A percentile compares a stretch with the other conserved stretches of the same genome.
Evolutionary conservation across 495 filamentous ascomycete species (phyloP).

Genomic region (Cercophora sp.): DNA sequence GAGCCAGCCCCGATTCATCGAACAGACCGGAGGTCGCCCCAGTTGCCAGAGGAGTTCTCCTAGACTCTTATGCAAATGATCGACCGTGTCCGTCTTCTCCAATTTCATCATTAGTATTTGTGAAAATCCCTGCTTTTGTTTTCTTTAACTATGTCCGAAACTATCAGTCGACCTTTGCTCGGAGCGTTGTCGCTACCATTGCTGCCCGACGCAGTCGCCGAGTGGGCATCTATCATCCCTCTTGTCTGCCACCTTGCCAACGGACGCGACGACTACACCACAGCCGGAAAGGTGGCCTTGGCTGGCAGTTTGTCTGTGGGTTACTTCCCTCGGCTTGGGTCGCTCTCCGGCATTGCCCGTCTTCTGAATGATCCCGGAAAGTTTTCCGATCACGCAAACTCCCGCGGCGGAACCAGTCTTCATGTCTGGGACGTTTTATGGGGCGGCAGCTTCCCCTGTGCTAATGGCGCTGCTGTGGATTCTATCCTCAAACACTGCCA

Average conservation of each 20-base stretch:
- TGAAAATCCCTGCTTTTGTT: no score
- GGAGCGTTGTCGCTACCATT: no score
- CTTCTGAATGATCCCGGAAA: background rate
- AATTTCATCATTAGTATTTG: no score
- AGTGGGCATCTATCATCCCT: constrained; percentile 1
- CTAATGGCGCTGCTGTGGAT: background rate
- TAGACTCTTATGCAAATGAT: no score
- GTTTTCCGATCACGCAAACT: constrained; percentile 1
- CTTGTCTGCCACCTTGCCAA: background rate
- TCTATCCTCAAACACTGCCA: no score
- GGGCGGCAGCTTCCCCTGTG: background rate
- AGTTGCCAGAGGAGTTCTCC: no score
- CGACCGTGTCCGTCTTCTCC: no score
- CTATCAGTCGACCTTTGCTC: no score
- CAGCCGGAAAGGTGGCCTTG: background rate
- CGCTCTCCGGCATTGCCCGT: background rate
- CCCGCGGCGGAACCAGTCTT: background rate
- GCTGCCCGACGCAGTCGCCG: background rate
- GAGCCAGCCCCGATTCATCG: no score
- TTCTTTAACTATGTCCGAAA: no score
- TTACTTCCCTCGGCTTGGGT: background rate
- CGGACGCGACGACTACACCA: background rate
- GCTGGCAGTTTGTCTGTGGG: background rate
- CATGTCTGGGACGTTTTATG: background rate
- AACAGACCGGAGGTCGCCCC: no score